Evolutionary conservation across 202 grass and related monocot genomes (phyloP).

Genomic region (Cymbopogon flexuosus): DNA sequence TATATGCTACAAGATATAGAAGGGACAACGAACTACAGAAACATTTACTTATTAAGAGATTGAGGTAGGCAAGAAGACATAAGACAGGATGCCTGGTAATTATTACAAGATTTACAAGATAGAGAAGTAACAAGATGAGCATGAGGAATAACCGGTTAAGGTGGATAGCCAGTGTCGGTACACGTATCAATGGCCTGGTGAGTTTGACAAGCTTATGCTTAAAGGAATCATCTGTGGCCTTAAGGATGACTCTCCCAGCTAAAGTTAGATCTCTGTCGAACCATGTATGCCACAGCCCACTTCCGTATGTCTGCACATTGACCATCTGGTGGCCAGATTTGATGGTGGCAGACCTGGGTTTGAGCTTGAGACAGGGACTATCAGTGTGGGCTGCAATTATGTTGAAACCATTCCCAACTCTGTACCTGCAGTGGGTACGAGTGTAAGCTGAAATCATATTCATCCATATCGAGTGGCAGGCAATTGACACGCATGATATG

Average conservation of each 20-base stretch:
- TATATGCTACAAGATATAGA: background rate
- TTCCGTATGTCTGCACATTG: constrained; percentile 86
- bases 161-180: constrained; percentile 94
- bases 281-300: constrained; percentile 90
- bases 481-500: no score
- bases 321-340: constrained; percentile 80
- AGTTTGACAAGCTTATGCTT: constrained; percentile 80
- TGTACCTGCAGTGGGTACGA: constrained; percentile 49
- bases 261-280: constrained; percentile 90
- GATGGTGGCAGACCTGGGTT: constrained; percentile 69
- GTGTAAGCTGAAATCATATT: background rate
- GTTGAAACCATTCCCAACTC: constrained; percentile 68
- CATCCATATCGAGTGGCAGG: background rate
- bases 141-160: constrained; percentile 72
- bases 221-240: constrained; percentile 65
- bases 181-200: constrained; percentile 73
- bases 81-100: background rate
- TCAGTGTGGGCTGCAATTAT: constrained; percentile 92
- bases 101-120: background rate
- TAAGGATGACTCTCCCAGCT: constrained; percentile 83
- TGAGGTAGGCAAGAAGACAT: no score
- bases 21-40: background rate
- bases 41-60: no score
- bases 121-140: constrained; percentile 1
- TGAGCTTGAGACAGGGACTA: constrained; percentile 95